phyloP scores from a whole-genome alignment of 495 filamentous ascomycete species.

The Echria macrotheca region DNA sequence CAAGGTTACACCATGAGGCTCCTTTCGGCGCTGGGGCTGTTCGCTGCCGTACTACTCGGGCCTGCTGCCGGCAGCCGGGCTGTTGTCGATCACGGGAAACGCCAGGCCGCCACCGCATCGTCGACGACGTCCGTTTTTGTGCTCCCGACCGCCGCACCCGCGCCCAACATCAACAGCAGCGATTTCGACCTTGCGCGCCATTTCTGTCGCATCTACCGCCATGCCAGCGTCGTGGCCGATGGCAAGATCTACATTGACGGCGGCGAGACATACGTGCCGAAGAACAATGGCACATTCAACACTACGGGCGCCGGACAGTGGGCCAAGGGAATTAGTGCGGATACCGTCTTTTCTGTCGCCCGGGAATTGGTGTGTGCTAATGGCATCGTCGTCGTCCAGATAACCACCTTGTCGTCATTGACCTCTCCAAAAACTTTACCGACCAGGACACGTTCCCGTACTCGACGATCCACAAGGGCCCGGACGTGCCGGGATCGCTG shows the following conservation, averaged over 20 bases:
- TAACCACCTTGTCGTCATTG: slow-evolving; percentile 13
- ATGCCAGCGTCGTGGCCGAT: slow-evolving; percentile 15
- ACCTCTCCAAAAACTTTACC: slow-evolving; percentile 12
- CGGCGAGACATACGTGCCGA: slow-evolving; percentile 14
- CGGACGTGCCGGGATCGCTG: slow-evolving; percentile 10
- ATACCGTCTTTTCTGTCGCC: too few relatives aligned
- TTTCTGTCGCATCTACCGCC: slow-evolving; percentile 11
- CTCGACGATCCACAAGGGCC: slow-evolving; percentile 6
- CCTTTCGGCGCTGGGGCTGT: too few relatives aligned
- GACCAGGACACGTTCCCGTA: slow-evolving; percentile 11
- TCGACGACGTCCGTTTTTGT: slow-evolving; percentile 9
- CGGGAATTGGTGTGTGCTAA: not conserved
- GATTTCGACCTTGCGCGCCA: slow-evolving; percentile 12
- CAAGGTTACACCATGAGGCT: too few relatives aligned
- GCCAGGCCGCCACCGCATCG: too few relatives aligned
- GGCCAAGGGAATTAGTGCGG: slow-evolving; percentile 11
- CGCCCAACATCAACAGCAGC: slow-evolving; percentile 12
- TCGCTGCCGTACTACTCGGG: too few relatives aligned
- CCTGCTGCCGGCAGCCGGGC: too few relatives aligned
- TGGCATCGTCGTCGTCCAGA: not conserved
- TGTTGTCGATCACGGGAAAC: too few relatives aligned
- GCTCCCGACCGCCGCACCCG: not conserved
- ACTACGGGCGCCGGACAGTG: not conserved
- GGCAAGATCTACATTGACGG: slow-evolving; percentile 19
- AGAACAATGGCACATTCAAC: slow-evolving; percentile 6